Conservation (phyloP, 257 asterid species). For the Lantana camara region DNA sequence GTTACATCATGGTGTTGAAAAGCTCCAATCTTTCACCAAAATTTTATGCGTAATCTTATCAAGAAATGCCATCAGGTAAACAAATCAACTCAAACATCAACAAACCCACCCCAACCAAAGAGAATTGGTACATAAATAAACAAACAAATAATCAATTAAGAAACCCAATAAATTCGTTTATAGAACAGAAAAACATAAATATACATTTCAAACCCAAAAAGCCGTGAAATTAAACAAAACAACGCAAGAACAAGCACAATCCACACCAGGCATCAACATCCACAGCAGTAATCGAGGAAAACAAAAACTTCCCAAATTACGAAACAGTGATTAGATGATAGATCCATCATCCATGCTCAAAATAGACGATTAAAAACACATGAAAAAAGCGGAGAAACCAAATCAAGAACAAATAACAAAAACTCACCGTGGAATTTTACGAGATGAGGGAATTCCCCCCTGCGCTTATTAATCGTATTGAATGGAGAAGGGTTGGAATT, state of each 20-base stretch:
- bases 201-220: not conserved
- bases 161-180: not conserved
- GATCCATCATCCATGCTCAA: slow-evolving; percentile 12
- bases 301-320: not conserved
- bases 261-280: not conserved
- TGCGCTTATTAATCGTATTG: not conserved
- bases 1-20: not conserved
- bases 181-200: not conserved
- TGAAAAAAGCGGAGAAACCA: not conserved
- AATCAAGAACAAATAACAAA: not conserved
- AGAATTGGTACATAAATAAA: not conserved
- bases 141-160: not conserved
- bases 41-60: not conserved
- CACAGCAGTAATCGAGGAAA: not conserved
- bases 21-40: slow-evolving; percentile 7
- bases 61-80: not conserved
- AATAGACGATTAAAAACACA: not conserved
- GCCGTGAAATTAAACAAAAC: not conserved
- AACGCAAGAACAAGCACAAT: not conserved
- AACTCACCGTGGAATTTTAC: slow-evolving; percentile 14
- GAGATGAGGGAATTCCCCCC: not conserved
- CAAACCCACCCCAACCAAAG: not conserved
- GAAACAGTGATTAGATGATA: not conserved
- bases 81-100: not conserved
- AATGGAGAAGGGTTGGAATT: slow-evolving; percentile 19